Percentiles rank a stretch among this genome's conserved stretches.
Conservation (phyloP, 2,329 filamentous ascomycete species). For the Fusarium denticulatum region DNA sequence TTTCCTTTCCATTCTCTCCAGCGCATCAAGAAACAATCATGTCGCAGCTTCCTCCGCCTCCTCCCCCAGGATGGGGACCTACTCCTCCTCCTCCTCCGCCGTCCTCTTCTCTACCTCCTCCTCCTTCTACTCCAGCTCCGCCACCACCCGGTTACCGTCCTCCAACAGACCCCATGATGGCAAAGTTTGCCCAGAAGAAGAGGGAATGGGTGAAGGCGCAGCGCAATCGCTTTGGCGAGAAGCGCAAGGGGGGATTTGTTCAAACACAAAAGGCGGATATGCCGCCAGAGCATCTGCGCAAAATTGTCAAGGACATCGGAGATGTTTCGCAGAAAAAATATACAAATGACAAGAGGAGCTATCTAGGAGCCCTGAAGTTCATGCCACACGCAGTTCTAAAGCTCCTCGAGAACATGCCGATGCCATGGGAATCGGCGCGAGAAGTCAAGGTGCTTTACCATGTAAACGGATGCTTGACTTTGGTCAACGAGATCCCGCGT, state of each 20-base stretch:
- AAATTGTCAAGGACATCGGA: conserved; percentile 98
- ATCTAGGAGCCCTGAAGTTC: conserved; percentile 96
- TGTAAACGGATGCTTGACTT: conserved; percentile 94
- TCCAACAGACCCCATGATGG: conserved; percentile 81
- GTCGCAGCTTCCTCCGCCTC: conserved; percentile 65
- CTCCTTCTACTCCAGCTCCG: conserved; percentile 69
- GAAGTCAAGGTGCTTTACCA: conserved; percentile 99
- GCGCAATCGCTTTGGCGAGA: conserved; percentile 94
- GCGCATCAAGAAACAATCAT: conserved; percentile 52
- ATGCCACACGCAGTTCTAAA: conserved; percentile 99
- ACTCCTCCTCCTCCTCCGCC: conserved; percentile 68
- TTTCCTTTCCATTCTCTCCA: conserved; percentile 28
- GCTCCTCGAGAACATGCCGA: conserved; percentile 98
- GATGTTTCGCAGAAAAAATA: conserved; percentile 99
- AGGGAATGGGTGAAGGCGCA: conserved; percentile 96
- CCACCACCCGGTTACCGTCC: conserved; percentile 89
- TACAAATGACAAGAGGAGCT: conserved; percentile 97
- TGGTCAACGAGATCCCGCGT: conserved; percentile 95
- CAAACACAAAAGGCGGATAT: conserved; percentile 99
- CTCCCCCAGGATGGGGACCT: conserved; percentile 68
- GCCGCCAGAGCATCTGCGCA: conserved; percentile 97
- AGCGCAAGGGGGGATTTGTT: conserved; percentile 94
- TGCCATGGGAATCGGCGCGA: conserved; percentile 97
- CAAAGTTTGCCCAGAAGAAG: conserved; percentile 98
- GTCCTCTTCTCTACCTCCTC: conserved; percentile 65